Evolutionary conservation across 805 yeast species (phyloP).

Genomic region (Komagataella populi): DNA sequence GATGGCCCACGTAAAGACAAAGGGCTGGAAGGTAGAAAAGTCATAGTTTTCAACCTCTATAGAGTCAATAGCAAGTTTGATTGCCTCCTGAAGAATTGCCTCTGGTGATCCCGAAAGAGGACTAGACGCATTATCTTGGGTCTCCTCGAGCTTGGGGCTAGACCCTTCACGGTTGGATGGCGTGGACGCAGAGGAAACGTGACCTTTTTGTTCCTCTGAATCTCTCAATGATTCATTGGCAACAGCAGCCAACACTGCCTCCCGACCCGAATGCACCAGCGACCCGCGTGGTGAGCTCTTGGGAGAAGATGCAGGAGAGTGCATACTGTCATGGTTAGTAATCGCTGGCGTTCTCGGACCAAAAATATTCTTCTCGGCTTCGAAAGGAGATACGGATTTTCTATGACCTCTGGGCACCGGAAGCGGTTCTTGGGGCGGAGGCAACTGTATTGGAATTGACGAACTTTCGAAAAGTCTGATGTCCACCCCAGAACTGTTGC

Average conservation of each 20-base stretch:
- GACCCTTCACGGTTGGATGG: neutral
- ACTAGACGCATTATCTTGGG: constrained; percentile 1
- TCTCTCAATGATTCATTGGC: neutral
- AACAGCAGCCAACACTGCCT: neutral
- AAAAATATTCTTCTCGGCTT: neutral
- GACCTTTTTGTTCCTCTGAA: neutral
- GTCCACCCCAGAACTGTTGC: neutral
- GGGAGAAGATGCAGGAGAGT: neutral
- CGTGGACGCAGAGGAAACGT: neutral
- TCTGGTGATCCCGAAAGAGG: constrained; percentile 2
- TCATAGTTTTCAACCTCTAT: neutral
- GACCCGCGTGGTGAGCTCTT: neutral
- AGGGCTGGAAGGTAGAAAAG: neutral
- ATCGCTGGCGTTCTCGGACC: neutral
- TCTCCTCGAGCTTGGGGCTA: neutral
- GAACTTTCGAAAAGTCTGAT: neutral
- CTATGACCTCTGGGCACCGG: neutral
- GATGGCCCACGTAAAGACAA: constrained; percentile 11
- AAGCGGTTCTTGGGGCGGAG: neutral
- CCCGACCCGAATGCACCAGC: neutral
- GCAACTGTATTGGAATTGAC: neutral
- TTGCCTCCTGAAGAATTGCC: constrained; percentile 1
- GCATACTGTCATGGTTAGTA: neutral
- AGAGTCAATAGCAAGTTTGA: constrained; percentile 2
- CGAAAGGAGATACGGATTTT: neutral